Conservation (phyloP, 2,329 filamentous ascomycete species). For the Curvularia sp. region DNA sequence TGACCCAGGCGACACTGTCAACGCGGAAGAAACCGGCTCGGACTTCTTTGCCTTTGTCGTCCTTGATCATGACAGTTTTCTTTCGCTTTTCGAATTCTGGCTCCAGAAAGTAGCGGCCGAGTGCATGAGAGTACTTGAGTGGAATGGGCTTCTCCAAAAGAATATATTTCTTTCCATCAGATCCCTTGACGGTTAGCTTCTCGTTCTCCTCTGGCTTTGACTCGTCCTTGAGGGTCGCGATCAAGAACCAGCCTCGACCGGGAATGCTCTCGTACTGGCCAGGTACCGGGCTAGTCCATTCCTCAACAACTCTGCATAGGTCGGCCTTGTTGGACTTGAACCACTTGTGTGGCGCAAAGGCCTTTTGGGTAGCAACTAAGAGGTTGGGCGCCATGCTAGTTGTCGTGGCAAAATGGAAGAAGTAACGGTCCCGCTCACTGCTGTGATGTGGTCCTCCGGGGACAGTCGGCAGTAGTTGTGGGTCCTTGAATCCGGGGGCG, state of each 20-base stretch:
- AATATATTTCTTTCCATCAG: conserved; percentile 27
- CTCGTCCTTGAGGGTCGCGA: conserved; percentile 49
- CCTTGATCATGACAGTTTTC: conserved; percentile 51
- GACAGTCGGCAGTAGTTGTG: conserved; percentile 14
- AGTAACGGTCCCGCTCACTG: conserved; percentile 6
- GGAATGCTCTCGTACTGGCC: conserved; percentile 60
- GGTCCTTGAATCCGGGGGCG: conserved; percentile 12
- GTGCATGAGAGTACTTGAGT: conserved; percentile 58
- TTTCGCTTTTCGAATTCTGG: conserved; percentile 58
- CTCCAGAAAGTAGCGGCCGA: conserved; percentile 58
- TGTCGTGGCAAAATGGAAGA: conserved; percentile 7
- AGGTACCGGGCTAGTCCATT: conserved; percentile 57
- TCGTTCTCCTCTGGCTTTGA: conserved; percentile 29
- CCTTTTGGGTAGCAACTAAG: conserved; percentile 57
- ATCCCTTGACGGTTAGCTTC: conserved; percentile 25
- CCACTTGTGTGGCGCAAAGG: conserved; percentile 59
- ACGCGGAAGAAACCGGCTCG: conserved; percentile 58
- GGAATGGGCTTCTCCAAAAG: conserved; percentile 43
- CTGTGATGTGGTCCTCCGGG: conserved; percentile 18
- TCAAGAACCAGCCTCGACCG: conserved; percentile 59
- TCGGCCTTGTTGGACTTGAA: conserved; percentile 53
- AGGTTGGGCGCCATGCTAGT: conserved; percentile 59
- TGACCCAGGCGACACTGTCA: conserved; percentile 59
- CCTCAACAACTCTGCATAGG: conserved; percentile 53
- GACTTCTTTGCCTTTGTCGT: conserved; percentile 49